These are phyloP conservation scores for Ramaria sp. DNA, from an alignment of 768 basidiomycete species.

Conservation along the genomic window DNA sequence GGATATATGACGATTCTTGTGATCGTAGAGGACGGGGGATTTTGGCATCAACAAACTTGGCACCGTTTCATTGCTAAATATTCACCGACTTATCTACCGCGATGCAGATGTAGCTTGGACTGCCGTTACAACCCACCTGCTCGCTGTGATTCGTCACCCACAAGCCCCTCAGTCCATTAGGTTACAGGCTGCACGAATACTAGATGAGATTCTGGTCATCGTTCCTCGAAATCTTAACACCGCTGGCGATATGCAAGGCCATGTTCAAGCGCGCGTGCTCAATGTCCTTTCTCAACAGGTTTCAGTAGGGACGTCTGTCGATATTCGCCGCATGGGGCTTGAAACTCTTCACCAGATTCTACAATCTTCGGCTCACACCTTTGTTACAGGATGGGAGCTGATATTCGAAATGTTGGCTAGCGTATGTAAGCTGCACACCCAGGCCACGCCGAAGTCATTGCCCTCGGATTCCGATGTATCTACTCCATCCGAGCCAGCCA, in stretches of 20 bases:
- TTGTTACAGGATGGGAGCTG: conserved; percentile 86
- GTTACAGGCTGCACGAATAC: conserved; percentile 76
- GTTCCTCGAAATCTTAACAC: conserved; percentile 59
- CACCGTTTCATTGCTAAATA: conserved; percentile 68
- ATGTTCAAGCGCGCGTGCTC: conserved; percentile 77
- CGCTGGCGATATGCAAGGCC: conserved; percentile 48
- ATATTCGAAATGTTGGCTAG: conserved; percentile 90
- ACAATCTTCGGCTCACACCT: conserved; percentile 83
- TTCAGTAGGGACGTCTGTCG: conserved; percentile 20
- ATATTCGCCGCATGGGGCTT: conserved; percentile 74
- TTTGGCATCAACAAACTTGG: conserved; percentile 89
- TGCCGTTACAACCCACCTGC: conserved; percentile 66
- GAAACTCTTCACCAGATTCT: conserved; percentile 86
- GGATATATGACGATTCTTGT: conserved; percentile 4
- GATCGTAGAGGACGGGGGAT: conserved; percentile 67
- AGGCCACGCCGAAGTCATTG: conserved; percentile 30
- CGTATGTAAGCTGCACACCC: conserved; percentile 56
- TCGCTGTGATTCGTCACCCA: conserved; percentile 61
- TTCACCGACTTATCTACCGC: conserved; percentile 79
- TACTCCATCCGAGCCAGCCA: background rate
- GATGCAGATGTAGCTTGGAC: conserved; percentile 80
- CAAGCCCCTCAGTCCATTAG: conserved; percentile 71
- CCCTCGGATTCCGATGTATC: conserved; percentile 11
- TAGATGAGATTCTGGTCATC: conserved; percentile 73
- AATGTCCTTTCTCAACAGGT: conserved; percentile 78